A percentile compares a stretch with the other conserved stretches of the same genome.
These are phyloP conservation scores for Phytophthora pistaciae DNA, from an alignment of 352 stramenopile genomes.

Conservation along the genomic window DNA sequence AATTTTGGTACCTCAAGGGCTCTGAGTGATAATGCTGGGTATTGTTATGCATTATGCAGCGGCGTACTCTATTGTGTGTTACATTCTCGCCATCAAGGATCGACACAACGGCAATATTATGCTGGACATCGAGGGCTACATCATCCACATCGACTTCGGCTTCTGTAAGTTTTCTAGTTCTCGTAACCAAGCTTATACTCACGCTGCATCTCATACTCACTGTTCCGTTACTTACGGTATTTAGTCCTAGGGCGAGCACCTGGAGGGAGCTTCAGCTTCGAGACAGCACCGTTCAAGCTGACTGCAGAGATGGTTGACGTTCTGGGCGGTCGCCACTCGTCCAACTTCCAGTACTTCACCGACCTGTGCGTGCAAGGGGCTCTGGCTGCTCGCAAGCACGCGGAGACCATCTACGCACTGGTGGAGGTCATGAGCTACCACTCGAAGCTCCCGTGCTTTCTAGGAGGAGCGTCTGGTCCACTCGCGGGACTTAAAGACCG, in stretches of 20 bases:
- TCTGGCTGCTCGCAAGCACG: conserved; percentile 92
- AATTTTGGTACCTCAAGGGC: background rate
- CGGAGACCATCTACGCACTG: conserved; percentile 94
- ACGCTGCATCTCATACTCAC: background rate
- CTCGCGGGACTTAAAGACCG: conserved; percentile 67
- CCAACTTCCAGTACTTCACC: conserved; percentile 94
- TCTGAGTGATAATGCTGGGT: conserved; percentile 18
- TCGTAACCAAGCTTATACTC: background rate
- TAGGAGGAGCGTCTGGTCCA: conserved; percentile 37
- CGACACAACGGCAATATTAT: conserved; percentile 99
- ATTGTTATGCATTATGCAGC: conserved; percentile 80
- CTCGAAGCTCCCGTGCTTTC: conserved; percentile 82
- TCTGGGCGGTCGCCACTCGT: conserved; percentile 92
- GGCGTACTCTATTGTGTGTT: conserved; percentile 98
- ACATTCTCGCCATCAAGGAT: conserved; percentile 98
- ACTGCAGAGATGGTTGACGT: conserved; percentile 96
- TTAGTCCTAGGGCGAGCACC: conserved; percentile 80
- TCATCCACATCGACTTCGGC: conserved; percentile 99
- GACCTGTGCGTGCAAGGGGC: conserved; percentile 96
- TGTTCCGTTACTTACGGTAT: background rate
- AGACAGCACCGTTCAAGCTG: conserved; percentile 98
- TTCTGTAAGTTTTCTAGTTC: conserved; percentile 85
- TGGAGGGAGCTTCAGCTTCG: conserved; percentile 95
- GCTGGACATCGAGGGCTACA: conserved; percentile 96
- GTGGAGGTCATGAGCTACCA: conserved; percentile 96